Conservation (phyloP, 2,329 filamentous ascomycete species). For the Cladosporium phlei region DNA sequence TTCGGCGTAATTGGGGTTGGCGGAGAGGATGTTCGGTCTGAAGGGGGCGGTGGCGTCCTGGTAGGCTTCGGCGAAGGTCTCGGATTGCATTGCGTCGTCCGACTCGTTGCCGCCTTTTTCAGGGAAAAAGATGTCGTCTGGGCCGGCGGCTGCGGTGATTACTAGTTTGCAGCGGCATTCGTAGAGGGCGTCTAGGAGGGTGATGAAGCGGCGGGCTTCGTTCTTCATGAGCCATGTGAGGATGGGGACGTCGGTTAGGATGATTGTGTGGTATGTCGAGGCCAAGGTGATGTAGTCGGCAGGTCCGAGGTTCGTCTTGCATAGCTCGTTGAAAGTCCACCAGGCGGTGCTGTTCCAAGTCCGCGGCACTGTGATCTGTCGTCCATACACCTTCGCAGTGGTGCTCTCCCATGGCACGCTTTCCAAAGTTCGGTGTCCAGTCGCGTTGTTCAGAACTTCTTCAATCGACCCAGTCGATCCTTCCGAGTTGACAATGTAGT, state of each 20-base stretch:
- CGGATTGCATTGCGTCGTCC: constrained; percentile 56
- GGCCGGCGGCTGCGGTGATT: constrained; percentile 61
- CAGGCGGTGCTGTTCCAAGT: constrained; percentile 55
- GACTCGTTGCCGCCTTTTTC: constrained; percentile 37
- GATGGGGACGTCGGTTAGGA: constrained; percentile 65
- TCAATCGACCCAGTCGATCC: constrained; percentile 9
- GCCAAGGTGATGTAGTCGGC: constrained; percentile 81
- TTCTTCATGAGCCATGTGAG: constrained; percentile 68
- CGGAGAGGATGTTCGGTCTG: constrained; percentile 69
- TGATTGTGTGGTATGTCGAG: constrained; percentile 72
- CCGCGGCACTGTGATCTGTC: constrained; percentile 55
- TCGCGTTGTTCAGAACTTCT: constrained; percentile 19
- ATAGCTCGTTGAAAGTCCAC: constrained; percentile 67
- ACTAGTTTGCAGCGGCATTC: constrained; percentile 75
- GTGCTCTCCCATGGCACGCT: constrained; percentile 39
- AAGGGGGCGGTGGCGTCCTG: constrained; percentile 74
- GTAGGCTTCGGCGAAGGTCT: constrained; percentile 68
- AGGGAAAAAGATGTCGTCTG: constrained; percentile 75
- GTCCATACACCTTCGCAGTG: constrained; percentile 57
- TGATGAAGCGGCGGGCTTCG: constrained; percentile 75
- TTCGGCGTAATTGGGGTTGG: constrained; percentile 40
- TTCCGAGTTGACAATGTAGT: constrained; percentile 6
- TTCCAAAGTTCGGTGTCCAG: constrained; percentile 6
- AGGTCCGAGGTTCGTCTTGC: constrained; percentile 61
- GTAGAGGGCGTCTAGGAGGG: constrained; percentile 73